phyloP scores from a whole-genome alignment of 202 grass and related monocot genomes.

The Saccharum hybrid region DNA sequence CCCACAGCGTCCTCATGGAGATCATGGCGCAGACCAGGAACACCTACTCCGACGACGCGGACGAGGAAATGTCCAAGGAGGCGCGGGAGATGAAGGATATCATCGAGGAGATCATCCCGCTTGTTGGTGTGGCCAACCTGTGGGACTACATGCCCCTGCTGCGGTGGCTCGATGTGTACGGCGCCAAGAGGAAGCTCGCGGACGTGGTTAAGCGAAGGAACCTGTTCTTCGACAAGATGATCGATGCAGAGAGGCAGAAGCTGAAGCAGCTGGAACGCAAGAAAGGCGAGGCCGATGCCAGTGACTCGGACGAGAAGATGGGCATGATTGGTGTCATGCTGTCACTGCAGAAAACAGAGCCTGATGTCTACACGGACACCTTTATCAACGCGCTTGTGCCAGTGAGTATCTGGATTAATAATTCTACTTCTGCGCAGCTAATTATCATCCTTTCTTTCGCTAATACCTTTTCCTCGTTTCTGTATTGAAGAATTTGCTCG shows the following conservation, averaged over 20 bases:
- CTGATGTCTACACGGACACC: slow-evolving; percentile 21
- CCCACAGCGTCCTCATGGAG: slow-evolving; percentile 41
- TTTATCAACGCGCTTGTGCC: slow-evolving; percentile 19
- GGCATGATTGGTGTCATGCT: slow-evolving; percentile 35
- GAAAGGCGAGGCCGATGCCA: not conserved
- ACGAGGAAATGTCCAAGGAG: slow-evolving; percentile 54
- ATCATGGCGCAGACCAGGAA: slow-evolving; percentile 34
- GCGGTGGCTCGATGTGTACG: slow-evolving; percentile 48
- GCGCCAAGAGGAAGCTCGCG: slow-evolving; percentile 10
- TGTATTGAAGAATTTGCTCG: slow-evolving; percentile 49
- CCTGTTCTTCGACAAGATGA: slow-evolving; percentile 48
- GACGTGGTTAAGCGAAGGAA: slow-evolving; percentile 20
- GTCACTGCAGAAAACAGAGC: slow-evolving; percentile 34
- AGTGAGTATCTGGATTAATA: not conserved
- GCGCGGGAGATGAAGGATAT: slow-evolving; percentile 49
- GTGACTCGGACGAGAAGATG: slow-evolving; percentile 14
- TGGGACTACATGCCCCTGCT: slow-evolving; percentile 47
- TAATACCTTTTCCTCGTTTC: too few relatives aligned
- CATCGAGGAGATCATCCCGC: slow-evolving; percentile 28
- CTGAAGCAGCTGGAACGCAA: slow-evolving; percentile 11
- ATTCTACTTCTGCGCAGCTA: too few relatives aligned
- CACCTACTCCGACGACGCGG: slow-evolving; percentile 23
- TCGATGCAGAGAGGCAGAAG: slow-evolving; percentile 44
- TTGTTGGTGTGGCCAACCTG: slow-evolving; percentile 44
- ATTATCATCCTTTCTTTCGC: too few relatives aligned